Conservation (phyloP, 192 early-diverging fungal genomes). For the Phlyctochytrium arcticum region DNA sequence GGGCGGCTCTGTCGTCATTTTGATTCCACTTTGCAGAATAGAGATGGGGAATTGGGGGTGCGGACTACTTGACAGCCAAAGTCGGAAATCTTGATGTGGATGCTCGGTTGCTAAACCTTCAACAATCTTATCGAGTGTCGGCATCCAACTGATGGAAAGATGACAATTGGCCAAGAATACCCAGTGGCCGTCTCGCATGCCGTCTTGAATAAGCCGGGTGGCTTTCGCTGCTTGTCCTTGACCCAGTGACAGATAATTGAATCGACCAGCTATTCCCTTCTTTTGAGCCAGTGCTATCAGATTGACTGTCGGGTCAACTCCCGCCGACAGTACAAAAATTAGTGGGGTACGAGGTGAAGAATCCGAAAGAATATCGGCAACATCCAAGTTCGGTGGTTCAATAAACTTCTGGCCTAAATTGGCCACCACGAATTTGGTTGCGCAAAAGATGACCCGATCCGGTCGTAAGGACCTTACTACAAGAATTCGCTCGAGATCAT, state of each 20-base stretch:
- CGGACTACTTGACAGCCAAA: slow-evolving; percentile 62
- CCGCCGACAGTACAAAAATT: slow-evolving; percentile 63
- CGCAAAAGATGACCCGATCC: slow-evolving; percentile 59
- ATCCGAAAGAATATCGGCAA: slow-evolving; percentile 53
- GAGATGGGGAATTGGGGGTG: slow-evolving; percentile 64
- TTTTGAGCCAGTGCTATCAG: slow-evolving; percentile 46
- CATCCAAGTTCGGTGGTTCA: slow-evolving; percentile 56
- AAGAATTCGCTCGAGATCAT: slow-evolving; percentile 59
- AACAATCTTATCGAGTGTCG: slow-evolving; percentile 55
- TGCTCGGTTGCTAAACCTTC: slow-evolving; percentile 50
- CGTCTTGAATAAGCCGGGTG: slow-evolving; percentile 54
- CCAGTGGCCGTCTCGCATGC: slow-evolving; percentile 58
- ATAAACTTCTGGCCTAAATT: slow-evolving; percentile 57
- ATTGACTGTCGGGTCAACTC: slow-evolving; percentile 51
- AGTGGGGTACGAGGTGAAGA: slow-evolving; percentile 50
- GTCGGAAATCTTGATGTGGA: slow-evolving; percentile 53
- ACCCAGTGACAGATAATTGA: slow-evolving; percentile 57
- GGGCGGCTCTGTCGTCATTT: slow-evolving; percentile 63
- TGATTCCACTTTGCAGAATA: slow-evolving; percentile 53
- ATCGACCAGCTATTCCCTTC: slow-evolving; percentile 43
- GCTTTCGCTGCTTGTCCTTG: slow-evolving; percentile 65
- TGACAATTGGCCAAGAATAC: slow-evolving; percentile 66
- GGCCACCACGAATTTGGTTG: slow-evolving; percentile 47
- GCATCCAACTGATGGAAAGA: slow-evolving; percentile 63
- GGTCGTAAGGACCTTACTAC: slow-evolving; percentile 52